phyloP scores from a whole-genome alignment of 306 rosid genomes.

The Trifolium dubium region DNA sequence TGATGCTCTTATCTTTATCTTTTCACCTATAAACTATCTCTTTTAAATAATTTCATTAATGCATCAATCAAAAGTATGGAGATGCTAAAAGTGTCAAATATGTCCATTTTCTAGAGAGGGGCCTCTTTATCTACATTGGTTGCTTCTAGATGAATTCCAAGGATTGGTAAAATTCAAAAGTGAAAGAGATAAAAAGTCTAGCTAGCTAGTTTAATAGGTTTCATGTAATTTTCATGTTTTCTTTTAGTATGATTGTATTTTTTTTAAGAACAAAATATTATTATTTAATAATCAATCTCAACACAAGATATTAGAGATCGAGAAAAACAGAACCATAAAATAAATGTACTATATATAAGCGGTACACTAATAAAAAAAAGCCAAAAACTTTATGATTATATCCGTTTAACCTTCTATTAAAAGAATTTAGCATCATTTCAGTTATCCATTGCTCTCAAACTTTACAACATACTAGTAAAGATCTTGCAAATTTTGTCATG shows the following conservation, averaged over 20 bases:
- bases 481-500: not conserved
- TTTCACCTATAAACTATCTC: not conserved
- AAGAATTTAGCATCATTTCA: constrained; percentile 16
- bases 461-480: constrained; percentile 19
- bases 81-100: constrained; percentile 38
- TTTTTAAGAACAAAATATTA: too few relatives aligned
- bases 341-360: too few relatives aligned
- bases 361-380: too few relatives aligned
- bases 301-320: too few relatives aligned
- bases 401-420: not conserved
- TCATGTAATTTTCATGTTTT: constrained; percentile 27
- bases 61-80: not conserved
- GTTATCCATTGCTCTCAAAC: constrained; percentile 17
- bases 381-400: too few relatives aligned
- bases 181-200: constrained; percentile 17
- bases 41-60: not conserved
- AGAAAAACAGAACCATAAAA: too few relatives aligned
- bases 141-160: constrained; percentile 39
- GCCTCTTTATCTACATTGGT: constrained; percentile 18
- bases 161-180: constrained; percentile 33
- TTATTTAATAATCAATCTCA: too few relatives aligned
- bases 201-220: constrained; percentile 25
- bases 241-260: not conserved
- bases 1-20: constrained; percentile 17
- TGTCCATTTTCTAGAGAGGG: constrained; percentile 25